Evolutionary conservation across 176 grass and related monocot species (phyloP).

Genomic region (Alopecurus myosuroides): DNA sequence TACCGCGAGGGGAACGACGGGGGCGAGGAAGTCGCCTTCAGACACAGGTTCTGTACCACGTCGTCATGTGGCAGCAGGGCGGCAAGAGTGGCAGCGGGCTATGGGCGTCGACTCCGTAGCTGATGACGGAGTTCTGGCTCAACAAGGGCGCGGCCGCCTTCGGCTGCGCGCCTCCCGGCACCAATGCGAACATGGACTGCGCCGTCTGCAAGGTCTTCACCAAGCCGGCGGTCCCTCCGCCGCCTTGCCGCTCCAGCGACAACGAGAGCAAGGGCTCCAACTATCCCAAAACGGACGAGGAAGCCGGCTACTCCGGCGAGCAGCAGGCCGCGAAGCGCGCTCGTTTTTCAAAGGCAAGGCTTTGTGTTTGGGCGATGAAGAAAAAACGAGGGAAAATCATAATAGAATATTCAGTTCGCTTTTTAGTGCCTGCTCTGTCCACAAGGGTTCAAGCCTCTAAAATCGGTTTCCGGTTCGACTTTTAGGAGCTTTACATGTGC

Average conservation of each 20-base stretch:
- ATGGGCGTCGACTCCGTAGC: neutral
- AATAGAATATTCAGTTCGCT: too few relatives aligned
- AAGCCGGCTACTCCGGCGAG: neutral
- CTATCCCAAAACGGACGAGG: neutral
- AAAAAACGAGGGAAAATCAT: too few relatives aligned
- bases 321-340: neutral
- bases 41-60: neutral
- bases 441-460: too few relatives aligned
- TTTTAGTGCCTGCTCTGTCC: too few relatives aligned
- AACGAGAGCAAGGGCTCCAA: neutral
- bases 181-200: neutral
- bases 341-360: too few relatives aligned
- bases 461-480: too few relatives aligned
- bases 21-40: neutral
- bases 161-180: neutral
- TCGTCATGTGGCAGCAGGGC: neutral
- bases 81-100: neutral
- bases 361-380: too few relatives aligned
- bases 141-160: neutral
- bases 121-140: slow-evolving; percentile 14
- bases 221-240: neutral
- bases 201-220: slow-evolving; percentile 2
- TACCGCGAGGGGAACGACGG: neutral
- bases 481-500: too few relatives aligned
- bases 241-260: neutral